Percentiles rank a stretch among this genome's conserved stretches.
Evolutionary conservation across 495 filamentous ascomycete species (phyloP).

Genomic region (Antarctomyces pellizariae): DNA sequence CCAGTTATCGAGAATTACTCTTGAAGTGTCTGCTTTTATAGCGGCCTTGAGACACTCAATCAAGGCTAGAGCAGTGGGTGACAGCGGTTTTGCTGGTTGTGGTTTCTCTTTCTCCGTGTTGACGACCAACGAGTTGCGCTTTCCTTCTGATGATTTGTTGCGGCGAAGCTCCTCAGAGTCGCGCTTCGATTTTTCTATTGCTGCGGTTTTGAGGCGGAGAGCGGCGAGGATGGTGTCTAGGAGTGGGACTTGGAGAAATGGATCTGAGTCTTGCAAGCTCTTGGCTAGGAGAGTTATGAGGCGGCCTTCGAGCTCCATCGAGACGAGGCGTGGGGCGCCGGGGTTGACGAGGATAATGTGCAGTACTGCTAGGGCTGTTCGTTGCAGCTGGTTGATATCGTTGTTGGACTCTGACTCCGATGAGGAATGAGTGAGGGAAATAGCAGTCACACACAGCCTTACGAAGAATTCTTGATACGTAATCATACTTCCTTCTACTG

Average conservation of each 20-base stretch:
- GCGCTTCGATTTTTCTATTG: constrained; percentile 16
- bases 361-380: constrained; percentile 43
- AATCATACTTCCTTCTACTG: constrained; percentile 22
- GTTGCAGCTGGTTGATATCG: constrained; percentile 35
- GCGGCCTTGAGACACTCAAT: constrained; percentile 68
- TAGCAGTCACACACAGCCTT: constrained; percentile 30
- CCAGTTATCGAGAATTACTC: constrained; percentile 74
- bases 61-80: too few species aligned
- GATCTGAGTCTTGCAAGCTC: constrained; percentile 35
- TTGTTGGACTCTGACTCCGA: constrained; percentile 14
- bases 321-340: constrained; percentile 35
- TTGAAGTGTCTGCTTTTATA: constrained; percentile 50
- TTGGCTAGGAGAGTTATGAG: constrained; percentile 46
- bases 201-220: constrained; percentile 37
- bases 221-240: constrained; percentile 52
- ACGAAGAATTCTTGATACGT: constrained; percentile 38
- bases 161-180: too few species aligned
- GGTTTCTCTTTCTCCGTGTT: too few species aligned
- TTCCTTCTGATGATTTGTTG: constrained; percentile 18
- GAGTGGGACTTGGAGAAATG: constrained; percentile 46
- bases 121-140: constrained; percentile 4
- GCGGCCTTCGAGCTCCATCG: constrained; percentile 44
- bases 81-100: too few species aligned
- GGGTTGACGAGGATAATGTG: constrained; percentile 55
- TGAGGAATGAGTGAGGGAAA: constrained; percentile 22